Conservation (phyloP, 225 moss, liverwort and hornwort genomes). For the Neckera pumila region DNA sequence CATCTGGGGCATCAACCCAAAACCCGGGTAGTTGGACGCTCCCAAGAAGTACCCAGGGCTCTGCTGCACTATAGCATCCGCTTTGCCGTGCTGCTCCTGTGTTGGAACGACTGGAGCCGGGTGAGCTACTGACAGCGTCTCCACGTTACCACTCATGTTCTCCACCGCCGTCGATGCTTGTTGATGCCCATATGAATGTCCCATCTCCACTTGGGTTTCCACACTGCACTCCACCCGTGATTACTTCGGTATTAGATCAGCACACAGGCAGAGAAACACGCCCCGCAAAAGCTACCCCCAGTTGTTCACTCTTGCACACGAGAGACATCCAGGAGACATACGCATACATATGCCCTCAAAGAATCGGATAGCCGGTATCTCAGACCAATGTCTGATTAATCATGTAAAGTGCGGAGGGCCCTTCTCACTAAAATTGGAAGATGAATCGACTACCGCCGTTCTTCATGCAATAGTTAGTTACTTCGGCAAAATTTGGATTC, state of each 20-base stretch:
- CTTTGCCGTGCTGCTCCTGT: conserved; percentile 48
- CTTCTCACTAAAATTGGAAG: background rate
- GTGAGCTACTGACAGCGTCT: conserved; percentile 28
- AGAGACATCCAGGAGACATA: background rate
- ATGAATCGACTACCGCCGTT: too few species aligned
- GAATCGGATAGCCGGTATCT: background rate
- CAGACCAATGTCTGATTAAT: background rate
- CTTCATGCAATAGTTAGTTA: too few species aligned
- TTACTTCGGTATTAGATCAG: background rate
- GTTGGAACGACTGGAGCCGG: conserved; percentile 14
- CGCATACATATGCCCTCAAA: background rate
- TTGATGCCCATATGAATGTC: conserved; percentile 51
- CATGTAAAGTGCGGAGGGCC: background rate
- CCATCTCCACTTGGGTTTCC: conserved; percentile 40
- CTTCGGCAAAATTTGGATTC: background rate
- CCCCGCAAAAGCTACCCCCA: too few species aligned
- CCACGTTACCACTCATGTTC: conserved; percentile 26
- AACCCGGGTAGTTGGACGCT: conserved; percentile 70
- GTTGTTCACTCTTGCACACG: background rate
- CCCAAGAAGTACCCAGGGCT: conserved; percentile 65
- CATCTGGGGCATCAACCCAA: conserved; percentile 83
- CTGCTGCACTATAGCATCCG: conserved; percentile 67
- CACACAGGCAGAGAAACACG: background rate
- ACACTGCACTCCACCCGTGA: conserved; percentile 14
- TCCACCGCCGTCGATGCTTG: conserved; percentile 34